Conservation (phyloP, 345 rosid species). For the Anastatica hierochuntica region DNA sequence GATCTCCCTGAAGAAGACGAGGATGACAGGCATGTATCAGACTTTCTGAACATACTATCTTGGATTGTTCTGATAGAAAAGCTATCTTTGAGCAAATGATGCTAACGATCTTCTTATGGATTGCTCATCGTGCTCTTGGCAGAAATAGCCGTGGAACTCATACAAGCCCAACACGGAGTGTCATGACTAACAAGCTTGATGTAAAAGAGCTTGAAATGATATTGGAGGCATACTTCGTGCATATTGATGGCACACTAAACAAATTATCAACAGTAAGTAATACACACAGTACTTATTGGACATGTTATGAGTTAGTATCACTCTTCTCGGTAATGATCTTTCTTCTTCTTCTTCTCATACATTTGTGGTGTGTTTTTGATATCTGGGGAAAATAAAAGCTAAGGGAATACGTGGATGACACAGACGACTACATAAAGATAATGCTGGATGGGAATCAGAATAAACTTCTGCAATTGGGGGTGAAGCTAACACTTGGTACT, state of each 20-base stretch:
- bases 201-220: conserved; percentile 92
- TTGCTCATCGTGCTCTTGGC: conserved; percentile 31
- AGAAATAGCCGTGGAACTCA: conserved; percentile 46
- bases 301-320: too few species aligned
- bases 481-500: conserved; percentile 69
- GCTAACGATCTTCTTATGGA: conserved; percentile 41
- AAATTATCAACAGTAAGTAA: conserved; percentile 66
- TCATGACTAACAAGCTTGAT: conserved; percentile 50
- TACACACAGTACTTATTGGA: not conserved
- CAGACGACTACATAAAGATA: conserved; percentile 89
- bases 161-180: conserved; percentile 50
- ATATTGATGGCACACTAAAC: conserved; percentile 73
- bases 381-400: too few species aligned
- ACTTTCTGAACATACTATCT: not conserved
- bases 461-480: conserved; percentile 84
- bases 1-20: conserved; percentile 36
- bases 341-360: too few species aligned
- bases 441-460: conserved; percentile 92
- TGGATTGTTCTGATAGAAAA: not conserved
- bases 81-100: conserved; percentile 31
- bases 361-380: not conserved
- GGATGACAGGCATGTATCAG: conserved; percentile 40
- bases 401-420: conserved; percentile 85
- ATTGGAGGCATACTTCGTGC: conserved; percentile 80
- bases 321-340: too few species aligned